Conservation (phyloP, 805 yeast species). For the Saccharomycopsis sp. region DNA sequence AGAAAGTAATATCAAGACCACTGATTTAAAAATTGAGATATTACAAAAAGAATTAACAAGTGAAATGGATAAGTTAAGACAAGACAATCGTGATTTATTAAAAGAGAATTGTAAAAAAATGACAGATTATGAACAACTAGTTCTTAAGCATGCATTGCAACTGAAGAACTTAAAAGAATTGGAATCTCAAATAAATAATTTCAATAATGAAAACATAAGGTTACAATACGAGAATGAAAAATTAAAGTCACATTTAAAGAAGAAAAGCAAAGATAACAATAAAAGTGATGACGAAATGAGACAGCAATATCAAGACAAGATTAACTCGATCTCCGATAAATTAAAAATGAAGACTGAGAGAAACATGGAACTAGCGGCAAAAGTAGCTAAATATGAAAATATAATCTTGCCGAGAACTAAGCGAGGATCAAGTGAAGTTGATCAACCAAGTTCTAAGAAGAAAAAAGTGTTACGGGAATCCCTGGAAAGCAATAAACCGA, state of each 20-base stretch:
- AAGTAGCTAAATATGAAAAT: constrained; percentile 3
- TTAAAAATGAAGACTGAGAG: constrained; percentile 14
- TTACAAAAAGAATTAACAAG: constrained; percentile 11
- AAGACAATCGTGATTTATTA: constrained; percentile 15
- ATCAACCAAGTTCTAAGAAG: not conserved
- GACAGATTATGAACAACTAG: constrained; percentile 14
- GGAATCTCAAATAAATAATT: constrained; percentile 15
- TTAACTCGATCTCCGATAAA: constrained; percentile 10
- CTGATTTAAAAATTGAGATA: constrained; percentile 32
- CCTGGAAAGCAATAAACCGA: constrained; percentile 5
- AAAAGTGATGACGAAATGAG: not conserved
- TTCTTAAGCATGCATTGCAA: constrained; percentile 8
- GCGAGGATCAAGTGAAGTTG: not conserved
- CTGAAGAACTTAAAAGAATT: constrained; percentile 7
- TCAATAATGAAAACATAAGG: constrained; percentile 16
- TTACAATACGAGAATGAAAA: constrained; percentile 14
- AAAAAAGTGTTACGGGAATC: constrained; percentile 2
- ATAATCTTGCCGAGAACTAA: not conserved
- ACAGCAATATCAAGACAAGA: constrained; percentile 8
- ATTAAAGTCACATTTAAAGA: not conserved
- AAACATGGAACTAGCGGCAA: constrained; percentile 4
- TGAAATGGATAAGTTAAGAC: constrained; percentile 17
- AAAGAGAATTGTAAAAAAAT: constrained; percentile 10
- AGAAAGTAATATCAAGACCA: constrained; percentile 41
- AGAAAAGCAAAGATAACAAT: not conserved